A percentile compares a stretch with the other conserved stretches of the same genome.
phyloP scores from a whole-genome alignment of 2,329 filamentous ascomycete species.

The Colletotrichum sp. region DNA sequence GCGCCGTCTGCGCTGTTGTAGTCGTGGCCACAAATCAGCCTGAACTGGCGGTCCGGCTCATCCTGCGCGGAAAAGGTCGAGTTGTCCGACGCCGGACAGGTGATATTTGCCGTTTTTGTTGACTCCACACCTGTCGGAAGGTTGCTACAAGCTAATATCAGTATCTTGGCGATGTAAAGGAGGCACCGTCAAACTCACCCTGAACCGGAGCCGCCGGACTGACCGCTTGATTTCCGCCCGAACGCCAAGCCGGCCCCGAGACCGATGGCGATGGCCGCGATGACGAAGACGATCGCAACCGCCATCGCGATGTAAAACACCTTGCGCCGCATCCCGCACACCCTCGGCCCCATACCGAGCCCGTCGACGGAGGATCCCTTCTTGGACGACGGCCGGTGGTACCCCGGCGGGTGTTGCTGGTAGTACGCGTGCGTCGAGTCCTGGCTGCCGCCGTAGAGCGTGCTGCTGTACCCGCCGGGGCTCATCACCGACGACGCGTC shows the following conservation, averaged over 20 bases:
- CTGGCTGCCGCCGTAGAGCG: background rate
- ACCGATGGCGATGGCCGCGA: constrained; percentile 26
- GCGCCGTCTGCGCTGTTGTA: constrained; percentile 20
- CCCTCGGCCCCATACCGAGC: background rate
- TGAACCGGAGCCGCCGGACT: background rate
- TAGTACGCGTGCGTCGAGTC: background rate
- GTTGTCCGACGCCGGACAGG: constrained; percentile 22
- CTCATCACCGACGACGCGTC: background rate
- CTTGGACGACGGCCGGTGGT: background rate
- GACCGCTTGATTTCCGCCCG: background rate
- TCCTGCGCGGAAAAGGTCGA: constrained; percentile 6
- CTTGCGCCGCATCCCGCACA: constrained; percentile 26
- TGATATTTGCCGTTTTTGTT: constrained; percentile 13
- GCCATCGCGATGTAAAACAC: constrained; percentile 25
- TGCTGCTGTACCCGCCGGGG: background rate
- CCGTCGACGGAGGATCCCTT: background rate
- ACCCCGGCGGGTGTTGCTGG: background rate
- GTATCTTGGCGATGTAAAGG: background rate
- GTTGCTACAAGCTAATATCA: background rate
- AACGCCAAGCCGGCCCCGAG: constrained; percentile 26
- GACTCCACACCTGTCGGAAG: background rate
- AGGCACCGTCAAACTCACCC: background rate
- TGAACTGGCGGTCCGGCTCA: constrained; percentile 8
- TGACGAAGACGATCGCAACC: constrained; percentile 19
- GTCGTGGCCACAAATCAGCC: constrained; percentile 23